Conservation (phyloP, 176 grass and related monocot species). For the Carex parvula region DNA sequence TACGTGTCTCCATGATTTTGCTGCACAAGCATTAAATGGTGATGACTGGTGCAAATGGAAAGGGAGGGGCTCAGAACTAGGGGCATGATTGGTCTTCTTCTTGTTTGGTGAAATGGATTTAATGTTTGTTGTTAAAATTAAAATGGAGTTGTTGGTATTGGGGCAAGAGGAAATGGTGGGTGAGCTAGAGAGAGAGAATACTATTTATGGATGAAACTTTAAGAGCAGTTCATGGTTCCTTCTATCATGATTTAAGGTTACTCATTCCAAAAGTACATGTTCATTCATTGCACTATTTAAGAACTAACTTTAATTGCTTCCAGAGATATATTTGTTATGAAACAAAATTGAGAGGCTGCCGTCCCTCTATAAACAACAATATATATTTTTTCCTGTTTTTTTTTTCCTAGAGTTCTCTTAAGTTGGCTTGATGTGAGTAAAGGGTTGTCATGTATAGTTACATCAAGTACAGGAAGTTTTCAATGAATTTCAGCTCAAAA, state of each 20-base stretch:
- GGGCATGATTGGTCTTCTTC: slow-evolving; percentile 17
- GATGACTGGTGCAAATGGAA: slow-evolving; percentile 25
- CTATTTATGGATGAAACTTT: slow-evolving; percentile 6
- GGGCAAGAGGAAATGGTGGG: not conserved
- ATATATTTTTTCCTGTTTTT: no score
- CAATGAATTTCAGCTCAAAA: no score
- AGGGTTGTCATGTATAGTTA: no score
- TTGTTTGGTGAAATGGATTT: slow-evolving; percentile 24
- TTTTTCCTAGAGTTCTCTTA: no score
- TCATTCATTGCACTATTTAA: slow-evolving; percentile 17
- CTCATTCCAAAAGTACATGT: slow-evolving; percentile 20
- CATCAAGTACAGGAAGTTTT: no score
- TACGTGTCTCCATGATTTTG: slow-evolving; percentile 20
- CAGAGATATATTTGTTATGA: not conserved
- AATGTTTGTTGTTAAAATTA: not conserved
- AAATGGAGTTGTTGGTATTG: slow-evolving; percentile 13
- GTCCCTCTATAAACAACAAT: no score
- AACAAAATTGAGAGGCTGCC: not conserved
- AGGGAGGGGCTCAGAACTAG: slow-evolving; percentile 26
- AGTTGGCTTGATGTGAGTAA: no score
- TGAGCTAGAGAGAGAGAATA: not conserved
- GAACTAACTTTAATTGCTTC: not conserved
- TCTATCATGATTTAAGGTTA: slow-evolving; percentile 19
- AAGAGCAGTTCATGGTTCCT: slow-evolving; percentile 12
- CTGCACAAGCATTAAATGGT: slow-evolving; percentile 28